These are phyloP conservation scores for Anisodus acutangulus DNA, from an alignment of 257 asterid genomes.

Conservation along the genomic window DNA sequence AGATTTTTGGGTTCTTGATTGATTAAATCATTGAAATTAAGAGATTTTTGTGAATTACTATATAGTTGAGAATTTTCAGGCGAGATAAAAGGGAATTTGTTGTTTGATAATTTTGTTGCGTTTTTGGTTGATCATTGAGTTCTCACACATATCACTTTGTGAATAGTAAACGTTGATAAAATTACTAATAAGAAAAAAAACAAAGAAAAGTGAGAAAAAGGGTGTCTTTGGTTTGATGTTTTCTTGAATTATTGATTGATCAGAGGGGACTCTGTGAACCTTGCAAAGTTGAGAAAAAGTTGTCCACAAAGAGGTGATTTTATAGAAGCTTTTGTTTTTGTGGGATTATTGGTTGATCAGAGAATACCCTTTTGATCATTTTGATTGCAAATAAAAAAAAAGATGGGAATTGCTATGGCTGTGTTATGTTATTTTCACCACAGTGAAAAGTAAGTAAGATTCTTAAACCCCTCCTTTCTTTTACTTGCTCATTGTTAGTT, in stretches of 20 bases:
- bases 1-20: constrained; percentile 17
- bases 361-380: background rate
- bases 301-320: background rate
- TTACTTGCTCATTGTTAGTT: background rate
- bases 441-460: constrained; percentile 64
- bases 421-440: constrained; percentile 46
- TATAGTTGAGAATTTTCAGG: background rate
- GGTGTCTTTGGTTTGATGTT: constrained; percentile 26
- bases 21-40: background rate
- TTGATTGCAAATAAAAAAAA: constrained; percentile 27
- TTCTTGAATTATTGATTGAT: constrained; percentile 25
- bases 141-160: background rate
- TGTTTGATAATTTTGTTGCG: background rate
- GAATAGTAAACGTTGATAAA: background rate
- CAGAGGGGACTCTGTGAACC: background rate
- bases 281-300: background rate
- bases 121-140: constrained; percentile 8
- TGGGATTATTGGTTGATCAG: constrained; percentile 26
- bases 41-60: background rate
- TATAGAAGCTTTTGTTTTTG: background rate
- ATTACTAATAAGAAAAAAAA: background rate
- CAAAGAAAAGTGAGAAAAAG: constrained; percentile 17
- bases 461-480: constrained; percentile 13
- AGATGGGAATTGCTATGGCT: constrained; percentile 43
- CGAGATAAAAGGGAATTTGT: background rate